Conservation (phyloP, 169 alveolate genomes). For the Plasmodium knowlesi region DNA sequence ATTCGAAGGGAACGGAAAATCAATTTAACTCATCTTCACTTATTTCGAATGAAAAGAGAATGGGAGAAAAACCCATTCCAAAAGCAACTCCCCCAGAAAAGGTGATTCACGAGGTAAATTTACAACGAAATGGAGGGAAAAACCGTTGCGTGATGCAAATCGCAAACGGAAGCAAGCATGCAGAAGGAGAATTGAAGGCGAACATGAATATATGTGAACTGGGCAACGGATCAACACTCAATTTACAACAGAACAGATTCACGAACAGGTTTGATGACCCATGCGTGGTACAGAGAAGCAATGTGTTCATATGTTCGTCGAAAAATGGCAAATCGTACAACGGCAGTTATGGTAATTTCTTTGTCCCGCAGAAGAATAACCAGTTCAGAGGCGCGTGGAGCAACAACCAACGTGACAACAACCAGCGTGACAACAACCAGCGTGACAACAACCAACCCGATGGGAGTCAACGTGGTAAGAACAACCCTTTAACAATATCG, state of each 20-base stretch:
- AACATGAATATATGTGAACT: not conserved
- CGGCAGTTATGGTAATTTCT: not conserved
- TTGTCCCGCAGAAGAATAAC: not conserved
- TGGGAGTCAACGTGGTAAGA: not conserved
- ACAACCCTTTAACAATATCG: not conserved
- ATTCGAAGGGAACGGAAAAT: not conserved
- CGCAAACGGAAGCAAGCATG: not conserved
- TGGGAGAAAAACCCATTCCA: not conserved
- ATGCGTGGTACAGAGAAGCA: not conserved
- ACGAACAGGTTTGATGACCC: not conserved
- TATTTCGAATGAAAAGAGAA: slow-evolving; percentile 6
- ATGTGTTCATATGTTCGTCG: not conserved
- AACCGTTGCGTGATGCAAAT: not conserved
- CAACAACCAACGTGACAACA: not conserved
- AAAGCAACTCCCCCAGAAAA: not conserved
- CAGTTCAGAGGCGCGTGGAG: not conserved
- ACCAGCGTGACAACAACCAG: not conserved
- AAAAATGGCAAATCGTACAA: not conserved
- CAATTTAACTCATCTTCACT: not conserved
- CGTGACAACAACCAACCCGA: not conserved
- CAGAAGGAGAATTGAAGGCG: not conserved
- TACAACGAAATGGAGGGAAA: not conserved
- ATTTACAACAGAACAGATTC: not conserved
- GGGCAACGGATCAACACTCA: not conserved
- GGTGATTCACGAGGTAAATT: not conserved